Base-by-base conservation (phyloP, 2,329 filamentous ascomycete species). In the Xylariaceae sp. region DNA sequence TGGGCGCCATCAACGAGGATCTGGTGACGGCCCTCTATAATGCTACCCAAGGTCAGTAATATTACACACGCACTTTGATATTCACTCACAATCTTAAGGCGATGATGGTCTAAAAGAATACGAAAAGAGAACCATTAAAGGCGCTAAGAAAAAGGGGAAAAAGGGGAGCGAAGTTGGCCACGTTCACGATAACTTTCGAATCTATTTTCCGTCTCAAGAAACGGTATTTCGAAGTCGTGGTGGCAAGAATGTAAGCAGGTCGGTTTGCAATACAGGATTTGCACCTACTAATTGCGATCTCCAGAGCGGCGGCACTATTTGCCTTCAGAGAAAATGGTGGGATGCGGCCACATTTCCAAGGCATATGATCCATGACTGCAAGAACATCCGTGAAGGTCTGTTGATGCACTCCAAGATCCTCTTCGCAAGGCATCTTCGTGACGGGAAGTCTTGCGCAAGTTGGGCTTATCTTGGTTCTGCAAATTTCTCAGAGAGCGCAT, bases 401-500 rank as follows among this genome's bases (percentile, higher is more conserved):
- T 72, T 99, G 54, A 89, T 95, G 74, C 94, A 99, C 69, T 95
- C 83, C 70, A 99, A 99, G 72, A 75, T 90, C 57, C 71, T 83
- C 47, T 72, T 81, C 45, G 78, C 80, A 19, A 71, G 72, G 18
- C 58, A 56, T 45, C 44, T 44, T 7, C 14, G 44, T 14, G 42
- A 53, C 27, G 46, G 43, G 33, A 56, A 62, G 47, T 54, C 59
- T 33, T 59, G 62, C 50, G 47, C 55, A 31, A 83, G 83, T 5
- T 97, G 89, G 86, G 86, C 80, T 2, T 97, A 97, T 63, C 71
- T 96, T 35, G 94, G 94, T 14, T 95, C 89, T 60, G 89, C 90
- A 7, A 99, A 99, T 69, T 71, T 96, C 27, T 95, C 90, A 0
- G 90, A 96, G 68, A 91, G 88, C 65, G 94, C 94, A 30, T 99